Evolutionary conservation across 768 basidiomycete species (phyloP).

Genomic region (Suillus lakei): DNA sequence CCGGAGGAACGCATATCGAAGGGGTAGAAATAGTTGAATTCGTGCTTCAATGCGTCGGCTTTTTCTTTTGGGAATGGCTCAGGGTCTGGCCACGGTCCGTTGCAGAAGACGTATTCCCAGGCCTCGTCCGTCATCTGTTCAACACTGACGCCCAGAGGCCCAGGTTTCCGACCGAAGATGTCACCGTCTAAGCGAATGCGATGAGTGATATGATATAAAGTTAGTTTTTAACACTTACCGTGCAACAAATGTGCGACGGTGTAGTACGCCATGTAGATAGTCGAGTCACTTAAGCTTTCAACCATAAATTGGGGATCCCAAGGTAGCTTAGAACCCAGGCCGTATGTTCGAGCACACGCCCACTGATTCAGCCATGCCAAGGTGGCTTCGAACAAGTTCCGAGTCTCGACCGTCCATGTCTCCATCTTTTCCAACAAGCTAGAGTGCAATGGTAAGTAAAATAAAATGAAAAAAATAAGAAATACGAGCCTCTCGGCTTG

Average conservation of each 20-base stretch:
- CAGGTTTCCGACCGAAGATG: conserved; percentile 78
- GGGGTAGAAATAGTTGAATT: conserved; percentile 97
- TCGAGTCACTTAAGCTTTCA: conserved; percentile 96
- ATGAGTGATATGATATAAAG: neutral
- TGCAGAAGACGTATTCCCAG: conserved; percentile 92
- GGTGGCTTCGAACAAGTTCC: conserved; percentile 89
- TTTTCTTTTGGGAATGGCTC: conserved; percentile 75
- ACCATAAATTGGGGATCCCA: conserved; percentile 98
- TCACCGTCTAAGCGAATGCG: conserved; percentile 53
- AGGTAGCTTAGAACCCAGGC: conserved; percentile 91
- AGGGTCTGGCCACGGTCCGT: conserved; percentile 73
- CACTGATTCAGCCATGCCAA: conserved; percentile 97
- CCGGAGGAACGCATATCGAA: conserved; percentile 98
- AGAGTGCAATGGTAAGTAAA: conserved; percentile 3
- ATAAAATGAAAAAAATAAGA: conserved; percentile 3
- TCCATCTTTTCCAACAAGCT: conserved; percentile 88
- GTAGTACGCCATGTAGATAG: conserved; percentile 99
- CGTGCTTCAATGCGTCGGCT: conserved; percentile 83
- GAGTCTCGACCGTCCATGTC: conserved; percentile 89
- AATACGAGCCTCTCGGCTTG: conserved; percentile 76
- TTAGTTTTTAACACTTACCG: conserved; percentile 50
- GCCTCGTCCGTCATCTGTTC: conserved; percentile 97
- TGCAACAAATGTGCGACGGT: conserved; percentile 92
- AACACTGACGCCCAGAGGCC: conserved; percentile 82
- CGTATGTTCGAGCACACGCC: conserved; percentile 99